Evolutionary conservation across 2,329 filamentous ascomycete species (phyloP), one percentile per base, ranked within the genome.

Genomic region (Metarhizium rileyi): DNA sequence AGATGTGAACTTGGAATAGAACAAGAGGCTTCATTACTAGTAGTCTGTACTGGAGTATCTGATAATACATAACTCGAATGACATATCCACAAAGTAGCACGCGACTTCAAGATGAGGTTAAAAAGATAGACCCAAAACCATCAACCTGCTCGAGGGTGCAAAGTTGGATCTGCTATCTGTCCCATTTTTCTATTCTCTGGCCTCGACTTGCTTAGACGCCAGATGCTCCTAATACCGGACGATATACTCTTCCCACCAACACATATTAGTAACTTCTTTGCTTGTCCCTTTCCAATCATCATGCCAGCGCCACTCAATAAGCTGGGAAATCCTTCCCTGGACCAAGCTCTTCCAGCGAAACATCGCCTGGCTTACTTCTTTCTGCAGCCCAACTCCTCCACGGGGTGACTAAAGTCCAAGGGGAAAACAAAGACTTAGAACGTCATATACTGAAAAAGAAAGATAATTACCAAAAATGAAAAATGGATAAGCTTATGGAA

Each of bases 391-490:
- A 25, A 20, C 38, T 22, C 22, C 22, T 25, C 38, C 23, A 42
- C 38, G 22, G 4, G 38, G 22, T 42, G 16, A 22, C 38, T 42
- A 42, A 42, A 42, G 23, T 42, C 33, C 9, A 9, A n/a, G n/a
- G n/a, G n/a, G 14, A 16, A 44, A 22, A 44, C 6, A 45, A 30
- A 45, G 43, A 20, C 9, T 26, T 12, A 45, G 38, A 49, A 41
- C 42, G 38, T 49, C 48, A 46, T 35, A 45, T 23, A 45, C 26
- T 23, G n/a, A 20, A 10, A 53, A 50, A 28, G 44, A 47, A 35
- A 44, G 41, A 49, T 50, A 50, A 52, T 43, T 35, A n/a, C n/a
- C n/a, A n/a, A 53, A 50, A 53, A 41, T 49, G 45, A 49, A 47
- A 43, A 41, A 46, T 20, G n/a, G 25, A 42, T 42, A 25, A 23